A percentile compares a stretch with the other conserved stretches of the same genome.
phyloP scores from a whole-genome alignment of 2,329 filamentous ascomycete species.

The Chaetomium globosum region DNA sequence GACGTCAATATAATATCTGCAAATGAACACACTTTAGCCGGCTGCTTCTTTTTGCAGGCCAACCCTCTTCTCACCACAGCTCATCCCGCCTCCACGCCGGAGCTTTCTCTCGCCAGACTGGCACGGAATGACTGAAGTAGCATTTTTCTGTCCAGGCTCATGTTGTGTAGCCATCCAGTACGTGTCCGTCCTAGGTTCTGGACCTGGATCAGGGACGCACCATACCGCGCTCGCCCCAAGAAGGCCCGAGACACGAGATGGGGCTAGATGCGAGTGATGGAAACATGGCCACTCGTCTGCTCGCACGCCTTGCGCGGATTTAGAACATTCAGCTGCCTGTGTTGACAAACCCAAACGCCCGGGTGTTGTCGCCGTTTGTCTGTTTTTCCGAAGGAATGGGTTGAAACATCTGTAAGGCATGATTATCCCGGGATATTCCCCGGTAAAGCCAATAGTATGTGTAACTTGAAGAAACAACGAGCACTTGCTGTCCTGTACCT shows the following conservation, averaged over 20 bases:
- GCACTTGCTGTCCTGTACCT: background rate
- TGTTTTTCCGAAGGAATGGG: background rate
- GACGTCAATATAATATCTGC: slow-evolving; percentile 33
- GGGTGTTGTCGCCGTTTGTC: background rate
- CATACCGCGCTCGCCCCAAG: background rate
- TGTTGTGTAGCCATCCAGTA: background rate
- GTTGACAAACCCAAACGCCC: background rate
- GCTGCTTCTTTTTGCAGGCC: slow-evolving; percentile 12
- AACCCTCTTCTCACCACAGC: background rate
- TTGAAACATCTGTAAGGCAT: background rate
- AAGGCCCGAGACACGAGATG: background rate
- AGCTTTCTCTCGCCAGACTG: slow-evolving; percentile 19
- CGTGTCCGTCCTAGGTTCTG: background rate
- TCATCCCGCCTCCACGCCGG: background rate
- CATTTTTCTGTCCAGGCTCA: slow-evolving; percentile 1
- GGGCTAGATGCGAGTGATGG: background rate
- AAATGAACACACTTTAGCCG: slow-evolving; percentile 38
- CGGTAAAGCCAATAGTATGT: background rate
- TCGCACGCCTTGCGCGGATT: background rate
- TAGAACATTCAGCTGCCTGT: background rate
- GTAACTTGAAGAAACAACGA: background rate
- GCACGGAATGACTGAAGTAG: slow-evolving; percentile 8
- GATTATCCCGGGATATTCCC: background rate
- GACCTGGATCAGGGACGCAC: background rate
- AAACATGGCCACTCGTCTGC: background rate